These are phyloP conservation scores for Phyllostachys edulis DNA, from an alignment of 176 grass and related monocot genomes.

Conservation along the genomic window DNA sequence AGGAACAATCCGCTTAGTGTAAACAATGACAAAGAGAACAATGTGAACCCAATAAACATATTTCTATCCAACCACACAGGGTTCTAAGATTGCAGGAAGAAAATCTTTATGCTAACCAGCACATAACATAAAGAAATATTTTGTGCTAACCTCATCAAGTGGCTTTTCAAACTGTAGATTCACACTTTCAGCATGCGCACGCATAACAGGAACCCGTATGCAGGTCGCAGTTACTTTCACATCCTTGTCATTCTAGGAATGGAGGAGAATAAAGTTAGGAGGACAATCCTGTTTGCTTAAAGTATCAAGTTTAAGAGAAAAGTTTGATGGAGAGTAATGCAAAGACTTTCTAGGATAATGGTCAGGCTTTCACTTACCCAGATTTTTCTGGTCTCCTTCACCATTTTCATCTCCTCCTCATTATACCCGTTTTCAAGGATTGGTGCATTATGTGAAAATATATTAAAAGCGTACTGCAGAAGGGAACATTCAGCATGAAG, in stretches of 20 bases:
- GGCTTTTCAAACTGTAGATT: conserved; percentile 95
- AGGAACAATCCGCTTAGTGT: neutral
- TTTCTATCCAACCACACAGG: neutral
- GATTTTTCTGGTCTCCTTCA: conserved; percentile 90
- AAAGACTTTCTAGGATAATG: neutral
- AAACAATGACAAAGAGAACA: neutral
- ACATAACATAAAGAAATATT: neutral
- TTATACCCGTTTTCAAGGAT: conserved; percentile 94
- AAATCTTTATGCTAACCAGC: neutral
- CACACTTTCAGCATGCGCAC: conserved; percentile 84
- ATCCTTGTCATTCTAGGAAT: conserved; percentile 73
- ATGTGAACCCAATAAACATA: neutral
- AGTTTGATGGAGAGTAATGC: neutral
- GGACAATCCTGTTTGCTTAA: neutral
- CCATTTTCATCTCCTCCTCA: conserved; percentile 97
- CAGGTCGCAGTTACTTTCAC: conserved; percentile 93
- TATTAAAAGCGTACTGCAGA: conserved; percentile 95
- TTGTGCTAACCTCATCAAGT: conserved; percentile 80
- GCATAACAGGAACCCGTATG: conserved; percentile 91
- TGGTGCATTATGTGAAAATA: conserved; percentile 93
- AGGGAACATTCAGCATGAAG: conserved; percentile 24
- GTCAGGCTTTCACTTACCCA: conserved; percentile 56
- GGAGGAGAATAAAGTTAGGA: conserved; percentile 14
- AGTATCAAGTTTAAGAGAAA: neutral
- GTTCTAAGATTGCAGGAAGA: neutral